A percentile compares a stretch with the other conserved stretches of the same genome.
phyloP scores from a whole-genome alignment of 345 rosid species.

The Citrus glauca region DNA sequence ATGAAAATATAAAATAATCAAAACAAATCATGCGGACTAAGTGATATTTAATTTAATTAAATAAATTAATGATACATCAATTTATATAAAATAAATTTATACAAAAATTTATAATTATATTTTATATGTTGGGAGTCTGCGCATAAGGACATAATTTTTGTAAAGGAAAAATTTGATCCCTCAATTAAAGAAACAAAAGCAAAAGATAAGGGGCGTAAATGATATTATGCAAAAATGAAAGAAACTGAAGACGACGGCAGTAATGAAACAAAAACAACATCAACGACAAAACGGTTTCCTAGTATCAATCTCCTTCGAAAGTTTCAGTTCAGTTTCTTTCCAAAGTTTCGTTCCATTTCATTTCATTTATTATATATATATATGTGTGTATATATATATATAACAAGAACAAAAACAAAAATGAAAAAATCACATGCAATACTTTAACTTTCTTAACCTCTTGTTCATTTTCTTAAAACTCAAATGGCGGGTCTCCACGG shows the following conservation, averaged over 20 bases:
- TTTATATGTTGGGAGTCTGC: too few relatives aligned
- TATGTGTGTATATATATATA: accelerated
- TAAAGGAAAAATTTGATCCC: too few relatives aligned
- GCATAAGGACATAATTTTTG: neutral
- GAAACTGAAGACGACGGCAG: neutral
- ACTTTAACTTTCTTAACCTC: neutral
- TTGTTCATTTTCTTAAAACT: slow-evolving; percentile 2
- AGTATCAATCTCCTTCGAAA: neutral
- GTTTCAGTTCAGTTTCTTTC: slow-evolving; percentile 6
- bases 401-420: neutral
- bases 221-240: neutral
- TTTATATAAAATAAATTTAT: too few relatives aligned
- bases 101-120: too few relatives aligned
- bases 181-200: neutral
- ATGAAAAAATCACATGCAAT: neutral
- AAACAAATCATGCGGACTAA: too few relatives aligned
- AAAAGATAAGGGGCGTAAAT: neutral
- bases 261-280: neutral
- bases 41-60: too few relatives aligned
- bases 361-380: neutral
- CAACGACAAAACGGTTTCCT: slow-evolving; percentile 27
- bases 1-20: too few relatives aligned
- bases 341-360: too few relatives aligned
- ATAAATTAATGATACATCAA: too few relatives aligned
- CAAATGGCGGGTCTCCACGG: slow-evolving; percentile 46